Conservation (phyloP, 306 rosid genomes). For the Lathyrus tuberosus region DNA sequence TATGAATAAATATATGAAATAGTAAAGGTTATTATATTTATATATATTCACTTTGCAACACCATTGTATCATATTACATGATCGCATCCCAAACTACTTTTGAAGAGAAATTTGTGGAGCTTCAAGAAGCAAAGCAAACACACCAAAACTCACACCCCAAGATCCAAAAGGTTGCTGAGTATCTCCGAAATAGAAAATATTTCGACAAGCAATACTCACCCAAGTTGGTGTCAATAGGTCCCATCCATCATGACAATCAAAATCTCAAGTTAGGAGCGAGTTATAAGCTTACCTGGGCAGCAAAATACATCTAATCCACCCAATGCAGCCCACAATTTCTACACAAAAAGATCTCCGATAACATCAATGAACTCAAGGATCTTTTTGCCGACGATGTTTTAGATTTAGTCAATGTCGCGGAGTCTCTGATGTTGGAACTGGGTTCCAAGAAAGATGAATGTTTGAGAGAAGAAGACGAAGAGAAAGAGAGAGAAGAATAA, state of each 20-base stretch:
- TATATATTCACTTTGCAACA: not conserved
- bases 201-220: not conserved
- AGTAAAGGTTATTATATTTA: no score
- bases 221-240: not conserved
- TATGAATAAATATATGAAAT: no score
- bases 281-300: not conserved
- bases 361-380: not conserved
- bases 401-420: not conserved
- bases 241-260: not conserved
- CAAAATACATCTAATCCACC: no score
- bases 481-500: no score
- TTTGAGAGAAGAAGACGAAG: no score
- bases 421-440: no score
- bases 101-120: not conserved
- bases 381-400: not conserved
- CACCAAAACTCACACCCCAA: not conserved
- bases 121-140: not conserved
- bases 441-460: no score
- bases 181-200: not conserved
- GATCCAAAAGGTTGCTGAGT: not conserved
- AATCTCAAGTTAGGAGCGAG: not conserved
- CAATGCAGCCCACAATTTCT: no score
- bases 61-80: not conserved
- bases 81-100: not conserved
- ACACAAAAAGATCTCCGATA: no score